These are phyloP conservation scores for Blastobotrys aristatus DNA, from an alignment of 1,139 yeast genomes.

Conservation along the genomic window DNA sequence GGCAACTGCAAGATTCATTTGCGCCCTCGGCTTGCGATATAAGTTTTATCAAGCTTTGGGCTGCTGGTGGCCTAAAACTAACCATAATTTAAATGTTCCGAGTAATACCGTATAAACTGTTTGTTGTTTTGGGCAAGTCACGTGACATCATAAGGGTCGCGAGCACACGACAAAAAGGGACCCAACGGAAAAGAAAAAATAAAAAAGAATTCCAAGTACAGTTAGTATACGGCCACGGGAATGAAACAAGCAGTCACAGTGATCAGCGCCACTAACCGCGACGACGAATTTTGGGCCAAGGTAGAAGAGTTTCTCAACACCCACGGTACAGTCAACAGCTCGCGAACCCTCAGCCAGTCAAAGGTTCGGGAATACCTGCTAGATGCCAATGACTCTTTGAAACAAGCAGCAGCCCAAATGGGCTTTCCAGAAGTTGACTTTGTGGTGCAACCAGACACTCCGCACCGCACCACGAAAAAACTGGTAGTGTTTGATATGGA, in stretches of 20 bases:
- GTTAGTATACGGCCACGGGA: no score
- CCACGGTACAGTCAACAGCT: background rate
- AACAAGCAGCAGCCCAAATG: background rate
- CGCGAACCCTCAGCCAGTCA: slow-evolving; percentile 1
- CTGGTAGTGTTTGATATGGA: slow-evolving; percentile 96
- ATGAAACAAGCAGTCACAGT: slow-evolving; percentile 6
- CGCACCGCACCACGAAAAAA: slow-evolving; percentile 40
- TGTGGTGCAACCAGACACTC: slow-evolving; percentile 40
- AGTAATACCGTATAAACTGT: no score
- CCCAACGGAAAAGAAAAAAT: no score
- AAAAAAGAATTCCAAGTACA: no score
- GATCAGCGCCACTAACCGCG: background rate
- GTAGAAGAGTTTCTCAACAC: background rate
- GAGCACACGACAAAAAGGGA: no score
- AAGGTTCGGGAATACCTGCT: slow-evolving; percentile 3
- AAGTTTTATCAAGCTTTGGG: no score
- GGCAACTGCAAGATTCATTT: no score
- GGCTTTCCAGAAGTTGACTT: slow-evolving; percentile 36
- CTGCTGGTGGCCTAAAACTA: no score
- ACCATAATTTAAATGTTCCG: no score
- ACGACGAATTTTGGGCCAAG: background rate
- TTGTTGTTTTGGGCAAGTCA: no score
- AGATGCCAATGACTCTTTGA: background rate
- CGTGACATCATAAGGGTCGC: no score
- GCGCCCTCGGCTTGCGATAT: no score